Evolutionary conservation across 1,284 basidiomycete species (phyloP).

Genomic region (Boletus albobrunnescens): DNA sequence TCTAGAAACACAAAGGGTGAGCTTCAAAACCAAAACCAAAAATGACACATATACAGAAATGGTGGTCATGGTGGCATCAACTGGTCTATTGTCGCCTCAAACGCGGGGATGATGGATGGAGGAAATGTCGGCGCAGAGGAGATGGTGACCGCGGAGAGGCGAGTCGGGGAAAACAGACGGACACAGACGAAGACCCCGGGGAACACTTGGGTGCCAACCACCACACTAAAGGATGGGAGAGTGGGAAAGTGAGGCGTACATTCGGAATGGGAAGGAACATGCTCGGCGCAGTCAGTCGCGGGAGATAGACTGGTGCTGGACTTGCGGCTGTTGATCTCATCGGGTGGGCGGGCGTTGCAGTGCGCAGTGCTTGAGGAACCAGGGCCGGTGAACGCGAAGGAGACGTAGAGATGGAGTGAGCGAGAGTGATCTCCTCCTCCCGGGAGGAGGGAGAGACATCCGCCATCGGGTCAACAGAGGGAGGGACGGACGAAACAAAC

Average conservation of each 20-base stretch:
- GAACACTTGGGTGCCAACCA: constrained; percentile 48
- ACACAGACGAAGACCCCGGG: constrained; percentile 30
- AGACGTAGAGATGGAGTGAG: not conserved
- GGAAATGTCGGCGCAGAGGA: constrained; percentile 1
- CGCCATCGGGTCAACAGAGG: constrained; percentile 10
- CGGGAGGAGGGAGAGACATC: constrained; percentile 14
- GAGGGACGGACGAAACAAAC: not conserved
- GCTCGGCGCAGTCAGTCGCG: constrained; percentile 56
- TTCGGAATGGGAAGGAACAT: constrained; percentile 83
- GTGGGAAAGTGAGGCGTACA: constrained; percentile 48
- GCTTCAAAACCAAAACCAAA: not conserved
- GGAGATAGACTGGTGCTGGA: constrained; percentile 44
- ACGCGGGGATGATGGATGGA: not conserved
- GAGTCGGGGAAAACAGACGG: constrained; percentile 8
- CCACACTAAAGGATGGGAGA: constrained; percentile 50
- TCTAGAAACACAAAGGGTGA: constrained; percentile 49
- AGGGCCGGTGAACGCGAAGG: not conserved
- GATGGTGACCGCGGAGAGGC: not conserved
- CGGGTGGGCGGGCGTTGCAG: constrained; percentile 20
- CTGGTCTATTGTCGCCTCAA: constrained; percentile 7
- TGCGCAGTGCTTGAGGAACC: not conserved
- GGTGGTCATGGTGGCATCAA: constrained; percentile 7
- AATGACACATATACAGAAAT: constrained; percentile 5
- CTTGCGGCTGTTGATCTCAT: constrained; percentile 21
- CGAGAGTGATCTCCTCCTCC: constrained; percentile 38